phyloP scores from a whole-genome alignment of 192 early-diverging fungal species.

The Backusella psychrophila region DNA sequence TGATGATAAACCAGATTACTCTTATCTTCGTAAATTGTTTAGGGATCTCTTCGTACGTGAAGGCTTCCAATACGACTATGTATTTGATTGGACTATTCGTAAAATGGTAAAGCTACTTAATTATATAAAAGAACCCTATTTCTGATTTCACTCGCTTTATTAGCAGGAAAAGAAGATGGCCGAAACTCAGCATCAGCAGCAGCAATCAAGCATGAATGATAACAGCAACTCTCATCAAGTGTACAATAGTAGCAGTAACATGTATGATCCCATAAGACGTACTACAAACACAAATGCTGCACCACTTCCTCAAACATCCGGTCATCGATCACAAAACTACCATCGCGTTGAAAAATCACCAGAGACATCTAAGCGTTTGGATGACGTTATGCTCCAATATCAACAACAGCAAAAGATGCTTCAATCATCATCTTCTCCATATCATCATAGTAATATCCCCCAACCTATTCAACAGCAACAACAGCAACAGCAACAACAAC shows the following conservation, averaged over 20 bases:
- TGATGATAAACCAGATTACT: constrained; percentile 88
- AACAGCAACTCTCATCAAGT: neutral
- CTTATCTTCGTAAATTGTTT: constrained; percentile 86
- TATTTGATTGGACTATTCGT: constrained; percentile 88
- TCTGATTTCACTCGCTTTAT: neutral
- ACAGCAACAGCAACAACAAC: constrained; percentile 19
- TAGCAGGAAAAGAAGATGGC: constrained; percentile 33
- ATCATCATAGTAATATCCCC: neutral
- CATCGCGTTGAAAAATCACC: constrained; percentile 32
- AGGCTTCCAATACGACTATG: constrained; percentile 84
- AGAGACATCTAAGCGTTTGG: constrained; percentile 32
- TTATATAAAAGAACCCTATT: neutral
- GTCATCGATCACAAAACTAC: constrained; percentile 17
- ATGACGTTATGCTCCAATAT: constrained; percentile 40
- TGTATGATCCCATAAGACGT: constrained; percentile 9
- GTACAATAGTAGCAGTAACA: neutral
- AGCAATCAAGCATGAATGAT: neutral
- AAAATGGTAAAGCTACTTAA: constrained; percentile 51
- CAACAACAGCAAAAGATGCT: constrained; percentile 37
- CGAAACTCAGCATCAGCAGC: constrained; percentile 1
- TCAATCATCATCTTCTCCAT: constrained; percentile 13
- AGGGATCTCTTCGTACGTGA: constrained; percentile 82
- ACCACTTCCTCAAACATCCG: constrained; percentile 19
- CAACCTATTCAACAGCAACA: constrained; percentile 9
- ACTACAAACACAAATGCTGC: constrained; percentile 8